phyloP scores from a whole-genome alignment of 169 alveolate species.

The Theileria sp. region DNA sequence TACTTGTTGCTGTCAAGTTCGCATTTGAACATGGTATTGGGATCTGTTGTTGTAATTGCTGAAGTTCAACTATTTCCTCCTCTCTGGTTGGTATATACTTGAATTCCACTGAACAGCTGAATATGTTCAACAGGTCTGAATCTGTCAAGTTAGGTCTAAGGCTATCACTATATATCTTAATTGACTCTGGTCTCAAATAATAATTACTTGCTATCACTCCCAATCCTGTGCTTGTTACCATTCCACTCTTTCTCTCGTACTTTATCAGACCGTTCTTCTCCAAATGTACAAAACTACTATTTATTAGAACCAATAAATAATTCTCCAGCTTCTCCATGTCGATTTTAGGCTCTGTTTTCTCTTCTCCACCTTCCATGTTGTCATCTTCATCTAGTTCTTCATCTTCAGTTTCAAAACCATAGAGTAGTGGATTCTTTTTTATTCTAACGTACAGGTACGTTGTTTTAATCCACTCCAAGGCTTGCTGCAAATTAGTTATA shows the following conservation, averaged over 20 bases:
- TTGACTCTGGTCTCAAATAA: constrained; percentile 93
- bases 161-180: constrained; percentile 90
- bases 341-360: neutral
- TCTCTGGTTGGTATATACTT: constrained; percentile 93
- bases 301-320: constrained; percentile 51
- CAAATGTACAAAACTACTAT: constrained; percentile 90
- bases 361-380: constrained; percentile 1
- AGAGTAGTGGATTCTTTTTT: constrained; percentile 86
- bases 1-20: constrained; percentile 27
- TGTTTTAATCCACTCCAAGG: constrained; percentile 94
- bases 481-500: constrained; percentile 90
- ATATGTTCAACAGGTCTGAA: constrained; percentile 92
- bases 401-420: constrained; percentile 57
- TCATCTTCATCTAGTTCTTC: constrained; percentile 25
- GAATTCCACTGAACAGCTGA: constrained; percentile 95
- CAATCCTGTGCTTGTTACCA: constrained; percentile 90
- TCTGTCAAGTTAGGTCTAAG: constrained; percentile 86
- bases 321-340: constrained; percentile 46
- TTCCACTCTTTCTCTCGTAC: constrained; percentile 91
- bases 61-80: constrained; percentile 95
- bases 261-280: constrained; percentile 90
- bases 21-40: constrained; percentile 79
- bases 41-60: constrained; percentile 89
- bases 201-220: constrained; percentile 98
- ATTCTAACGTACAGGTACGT: constrained; percentile 96